Evolutionary conservation across 2,329 filamentous ascomycete species (phyloP).

Genomic region (Nothophaeocryptopus gaeumannii): DNA sequence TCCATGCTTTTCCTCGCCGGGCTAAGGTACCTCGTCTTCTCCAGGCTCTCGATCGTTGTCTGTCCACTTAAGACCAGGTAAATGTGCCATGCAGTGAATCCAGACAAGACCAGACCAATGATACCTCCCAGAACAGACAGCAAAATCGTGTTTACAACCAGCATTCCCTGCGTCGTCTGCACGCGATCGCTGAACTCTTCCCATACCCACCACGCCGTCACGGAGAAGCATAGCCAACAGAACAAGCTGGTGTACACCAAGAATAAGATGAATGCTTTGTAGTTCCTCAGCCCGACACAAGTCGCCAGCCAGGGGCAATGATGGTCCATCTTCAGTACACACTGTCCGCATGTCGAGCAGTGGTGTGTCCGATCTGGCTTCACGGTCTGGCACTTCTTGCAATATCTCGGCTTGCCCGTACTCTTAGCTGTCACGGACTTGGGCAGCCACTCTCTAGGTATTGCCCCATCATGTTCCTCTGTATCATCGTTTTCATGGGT

Average conservation of each 20-base stretch:
- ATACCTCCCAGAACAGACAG: constrained; percentile 84
- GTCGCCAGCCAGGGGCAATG: constrained; percentile 98
- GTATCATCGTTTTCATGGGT: constrained; percentile 60
- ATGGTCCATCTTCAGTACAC: constrained; percentile 99
- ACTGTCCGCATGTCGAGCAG: constrained; percentile 90
- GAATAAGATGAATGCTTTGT: constrained; percentile 93
- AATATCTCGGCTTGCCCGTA: constrained; percentile 81
- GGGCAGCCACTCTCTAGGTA: constrained; percentile 25
- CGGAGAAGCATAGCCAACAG: constrained; percentile 75
- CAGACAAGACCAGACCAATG: constrained; percentile 81
- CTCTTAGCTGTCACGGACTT: constrained; percentile 83
- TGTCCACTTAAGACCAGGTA: constrained; percentile 73
- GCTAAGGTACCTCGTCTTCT: constrained; percentile 91
- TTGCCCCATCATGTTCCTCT: constrained; percentile 25
- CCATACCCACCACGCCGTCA: constrained; percentile 80
- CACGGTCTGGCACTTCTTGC: constrained; percentile 92
- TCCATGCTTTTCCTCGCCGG: constrained; percentile 71
- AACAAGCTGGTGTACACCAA: constrained; percentile 85
- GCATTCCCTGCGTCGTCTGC: constrained; percentile 70
- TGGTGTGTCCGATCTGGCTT: constrained; percentile 97
- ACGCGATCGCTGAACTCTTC: constrained; percentile 70
- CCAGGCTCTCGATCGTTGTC: constrained; percentile 93
- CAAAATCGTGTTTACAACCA: constrained; percentile 84
- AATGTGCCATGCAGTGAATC: constrained; percentile 91
- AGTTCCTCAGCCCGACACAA: constrained; percentile 89